These are phyloP conservation scores for Pelargonium nanum DNA, from an alignment of 345 rosid genomes.

Conservation along the genomic window DNA sequence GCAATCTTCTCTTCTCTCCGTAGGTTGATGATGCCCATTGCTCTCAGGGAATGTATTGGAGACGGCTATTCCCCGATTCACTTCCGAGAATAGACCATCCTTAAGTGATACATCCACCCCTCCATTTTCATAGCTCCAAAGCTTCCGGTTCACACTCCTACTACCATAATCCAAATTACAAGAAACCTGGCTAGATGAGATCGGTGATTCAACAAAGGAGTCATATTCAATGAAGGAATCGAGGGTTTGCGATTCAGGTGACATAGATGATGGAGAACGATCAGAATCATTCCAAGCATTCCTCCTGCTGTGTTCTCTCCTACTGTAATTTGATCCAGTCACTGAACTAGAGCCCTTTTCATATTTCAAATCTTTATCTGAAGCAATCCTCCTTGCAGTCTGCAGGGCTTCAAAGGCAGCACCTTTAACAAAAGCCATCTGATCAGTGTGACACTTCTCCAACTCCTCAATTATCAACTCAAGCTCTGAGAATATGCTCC, in stretches of 20 bases:
- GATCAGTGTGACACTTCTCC: conserved; percentile 76
- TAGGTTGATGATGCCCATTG: conserved; percentile 20
- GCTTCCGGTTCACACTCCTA: conserved; percentile 57
- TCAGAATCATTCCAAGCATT: conserved; percentile 11
- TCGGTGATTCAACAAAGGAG: conserved; percentile 43
- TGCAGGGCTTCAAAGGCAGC: conserved; percentile 87
- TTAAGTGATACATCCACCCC: conserved; percentile 57
- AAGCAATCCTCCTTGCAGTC: conserved; percentile 57
- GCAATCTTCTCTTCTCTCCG: conserved; percentile 24
- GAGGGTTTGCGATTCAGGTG: conserved; percentile 72
- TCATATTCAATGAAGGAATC: conserved; percentile 41
- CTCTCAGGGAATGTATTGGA: conserved; percentile 25
- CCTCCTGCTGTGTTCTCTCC: conserved; percentile 23
- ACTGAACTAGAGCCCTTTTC: conserved; percentile 54
- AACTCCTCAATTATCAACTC: conserved; percentile 59
- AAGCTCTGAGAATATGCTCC: conserved; percentile 68
- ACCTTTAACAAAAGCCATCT: conserved; percentile 71
- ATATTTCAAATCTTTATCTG: conserved; percentile 42
- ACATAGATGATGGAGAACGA: conserved; percentile 38
- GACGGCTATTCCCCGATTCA: conserved; percentile 27
- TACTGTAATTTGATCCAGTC: conserved; percentile 33
- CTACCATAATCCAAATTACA: conserved; percentile 26
- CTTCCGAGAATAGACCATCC: conserved; percentile 62
- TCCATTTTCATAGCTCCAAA: conserved; percentile 45
- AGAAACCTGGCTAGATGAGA: conserved; percentile 33